These are phyloP conservation scores for Ostreobium quekettii DNA, from an alignment of 139 green algal species.

Conservation along the genomic window DNA sequence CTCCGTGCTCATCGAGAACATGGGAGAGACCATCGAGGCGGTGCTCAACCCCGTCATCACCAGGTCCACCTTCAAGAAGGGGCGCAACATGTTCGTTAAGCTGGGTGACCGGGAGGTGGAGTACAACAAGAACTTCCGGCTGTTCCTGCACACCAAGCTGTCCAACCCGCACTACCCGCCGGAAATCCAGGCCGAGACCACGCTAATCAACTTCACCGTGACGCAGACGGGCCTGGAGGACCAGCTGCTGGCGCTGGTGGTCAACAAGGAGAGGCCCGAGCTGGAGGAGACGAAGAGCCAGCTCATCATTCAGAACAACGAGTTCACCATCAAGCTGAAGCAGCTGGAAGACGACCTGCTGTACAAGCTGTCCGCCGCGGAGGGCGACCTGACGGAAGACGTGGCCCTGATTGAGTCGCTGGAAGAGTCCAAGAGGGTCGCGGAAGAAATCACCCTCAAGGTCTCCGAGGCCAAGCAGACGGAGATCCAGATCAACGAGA, in stretches of 20 bases:
- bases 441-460: constrained; percentile 71
- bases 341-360: constrained; percentile 72
- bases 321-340: constrained; percentile 88
- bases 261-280: constrained; percentile 82
- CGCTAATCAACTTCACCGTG: constrained; percentile 83
- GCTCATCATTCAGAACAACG: constrained; percentile 80
- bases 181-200: constrained; percentile 80
- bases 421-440: constrained; percentile 73
- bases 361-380: constrained; percentile 71
- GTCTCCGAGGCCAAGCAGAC: constrained; percentile 57
- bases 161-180: constrained; percentile 80
- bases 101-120: constrained; percentile 76
- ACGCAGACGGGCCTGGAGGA: constrained; percentile 73
- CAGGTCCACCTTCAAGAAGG: constrained; percentile 78
- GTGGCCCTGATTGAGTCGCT: constrained; percentile 79
- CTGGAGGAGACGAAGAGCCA: constrained; percentile 82
- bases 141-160: constrained; percentile 86
- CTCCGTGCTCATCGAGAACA: constrained; percentile 78
- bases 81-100: constrained; percentile 70
- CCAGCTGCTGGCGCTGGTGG: constrained; percentile 77
- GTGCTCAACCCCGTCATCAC: constrained; percentile 78
- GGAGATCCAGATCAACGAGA: constrained; percentile 65
- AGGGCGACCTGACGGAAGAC: constrained; percentile 87
- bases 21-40: constrained; percentile 76
- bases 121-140: constrained; percentile 78